Conservation (phyloP, 257 asterid genomes). For the Osmanthus fragrans region DNA sequence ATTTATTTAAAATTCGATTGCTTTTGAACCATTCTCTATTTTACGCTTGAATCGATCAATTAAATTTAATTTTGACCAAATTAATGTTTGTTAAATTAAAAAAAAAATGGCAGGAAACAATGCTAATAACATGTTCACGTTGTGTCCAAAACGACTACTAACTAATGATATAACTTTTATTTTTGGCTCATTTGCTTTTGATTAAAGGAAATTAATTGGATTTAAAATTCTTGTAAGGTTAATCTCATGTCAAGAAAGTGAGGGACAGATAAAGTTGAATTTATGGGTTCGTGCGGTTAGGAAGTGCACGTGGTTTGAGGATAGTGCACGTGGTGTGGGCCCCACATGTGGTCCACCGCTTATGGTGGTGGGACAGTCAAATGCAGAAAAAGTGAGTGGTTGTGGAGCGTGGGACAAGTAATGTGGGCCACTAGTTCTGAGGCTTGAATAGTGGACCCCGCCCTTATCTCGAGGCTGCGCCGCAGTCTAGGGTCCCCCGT, state of each 20-base stretch:
- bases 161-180: too few relatives aligned
- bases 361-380: constrained; percentile 10
- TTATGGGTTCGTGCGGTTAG: constrained; percentile 32
- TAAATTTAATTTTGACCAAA: too few relatives aligned
- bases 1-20: too few relatives aligned
- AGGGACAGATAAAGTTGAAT: constrained; percentile 5
- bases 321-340: constrained; percentile 37
- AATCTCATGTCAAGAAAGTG: too few relatives aligned
- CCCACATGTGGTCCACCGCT: constrained; percentile 25
- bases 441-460: constrained; percentile 29
- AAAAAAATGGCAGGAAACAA: too few relatives aligned
- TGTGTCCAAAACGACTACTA: too few relatives aligned
- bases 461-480: constrained; percentile 28
- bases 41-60: too few relatives aligned
- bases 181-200: neutral
- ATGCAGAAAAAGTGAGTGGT: neutral
- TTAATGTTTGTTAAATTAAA: too few relatives aligned
- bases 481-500: constrained; percentile 32
- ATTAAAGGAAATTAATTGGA: neutral
- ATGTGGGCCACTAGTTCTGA: constrained; percentile 23
- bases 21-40: too few relatives aligned
- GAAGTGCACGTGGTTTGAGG: constrained; percentile 24
- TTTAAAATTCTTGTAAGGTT: neutral
- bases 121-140: too few relatives aligned
- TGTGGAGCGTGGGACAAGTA: constrained; percentile 16